Percentiles rank a stretch among this genome's conserved stretches.
These are phyloP conservation scores for Chytriomyces hyalinus DNA, from an alignment of 192 early-diverging fungal species.

Conservation along the genomic window DNA sequence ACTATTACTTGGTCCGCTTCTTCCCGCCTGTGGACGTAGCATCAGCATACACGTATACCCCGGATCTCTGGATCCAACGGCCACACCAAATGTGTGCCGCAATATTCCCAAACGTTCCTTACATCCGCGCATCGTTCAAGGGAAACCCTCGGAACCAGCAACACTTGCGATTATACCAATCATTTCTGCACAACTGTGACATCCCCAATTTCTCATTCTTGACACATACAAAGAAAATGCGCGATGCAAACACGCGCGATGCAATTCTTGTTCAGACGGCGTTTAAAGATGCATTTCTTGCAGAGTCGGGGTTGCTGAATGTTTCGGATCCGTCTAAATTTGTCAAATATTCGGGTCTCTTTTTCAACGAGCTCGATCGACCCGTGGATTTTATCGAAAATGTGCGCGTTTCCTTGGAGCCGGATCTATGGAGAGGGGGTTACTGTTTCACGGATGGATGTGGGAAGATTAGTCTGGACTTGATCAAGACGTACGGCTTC, in stretches of 20 bases:
- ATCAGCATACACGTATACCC: background rate
- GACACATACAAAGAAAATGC: background rate
- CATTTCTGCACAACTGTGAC: background rate
- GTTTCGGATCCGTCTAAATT: conserved; percentile 5
- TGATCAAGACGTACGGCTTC: background rate
- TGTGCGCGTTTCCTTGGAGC: conserved; percentile 6
- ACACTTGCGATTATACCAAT: background rate
- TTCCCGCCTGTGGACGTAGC: no score
- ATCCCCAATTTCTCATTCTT: background rate
- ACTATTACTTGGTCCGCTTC: no score
- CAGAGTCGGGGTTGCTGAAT: background rate
- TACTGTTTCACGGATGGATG: conserved; percentile 43
- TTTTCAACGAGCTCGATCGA: conserved; percentile 27
- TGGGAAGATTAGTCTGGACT: conserved; percentile 26
- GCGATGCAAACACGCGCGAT: background rate
- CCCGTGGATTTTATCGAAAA: conserved; percentile 14
- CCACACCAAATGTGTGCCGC: background rate
- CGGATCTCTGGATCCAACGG: background rate
- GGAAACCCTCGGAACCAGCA: background rate
- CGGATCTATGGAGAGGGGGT: conserved; percentile 22
- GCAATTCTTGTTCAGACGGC: background rate
- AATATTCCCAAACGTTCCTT: background rate
- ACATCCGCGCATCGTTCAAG: background rate
- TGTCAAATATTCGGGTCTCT: conserved; percentile 36
- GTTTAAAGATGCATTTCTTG: background rate